A percentile compares a stretch with the other conserved stretches of the same genome.
phyloP scores from a whole-genome alignment of 2,329 filamentous ascomycete species.

The Ascochyta koolunga region DNA sequence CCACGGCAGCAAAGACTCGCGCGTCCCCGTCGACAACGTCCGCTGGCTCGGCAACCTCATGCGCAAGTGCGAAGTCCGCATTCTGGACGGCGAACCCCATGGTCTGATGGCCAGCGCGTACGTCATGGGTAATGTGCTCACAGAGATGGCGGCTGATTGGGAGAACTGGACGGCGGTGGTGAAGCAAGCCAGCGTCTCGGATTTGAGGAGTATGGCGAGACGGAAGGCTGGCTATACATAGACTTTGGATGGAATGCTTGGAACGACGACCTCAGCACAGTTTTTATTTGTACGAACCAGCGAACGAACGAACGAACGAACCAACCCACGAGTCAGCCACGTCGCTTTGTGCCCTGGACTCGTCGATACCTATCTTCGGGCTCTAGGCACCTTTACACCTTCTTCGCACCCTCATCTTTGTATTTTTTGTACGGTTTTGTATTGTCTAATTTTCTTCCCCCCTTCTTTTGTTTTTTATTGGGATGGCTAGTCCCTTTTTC shows the following conservation, averaged over 20 bases:
- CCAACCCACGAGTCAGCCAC: background rate
- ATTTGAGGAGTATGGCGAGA: conserved; percentile 15
- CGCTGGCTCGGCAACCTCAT: conserved; percentile 94
- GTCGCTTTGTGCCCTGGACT: too few relatives aligned
- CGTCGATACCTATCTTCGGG: too few relatives aligned
- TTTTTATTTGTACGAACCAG: background rate
- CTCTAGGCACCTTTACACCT: too few relatives aligned
- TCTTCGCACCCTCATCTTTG: too few relatives aligned
- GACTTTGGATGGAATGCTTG: background rate
- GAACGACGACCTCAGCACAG: too few relatives aligned
- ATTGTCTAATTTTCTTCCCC: too few relatives aligned
- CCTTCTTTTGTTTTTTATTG: too few relatives aligned
- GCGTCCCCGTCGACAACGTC: conserved; percentile 94
- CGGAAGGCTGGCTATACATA: background rate
- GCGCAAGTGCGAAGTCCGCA: conserved; percentile 87
- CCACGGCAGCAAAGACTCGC: conserved; percentile 86
- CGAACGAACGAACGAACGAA: background rate
- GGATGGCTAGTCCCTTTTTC: too few relatives aligned
- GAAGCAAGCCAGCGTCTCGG: conserved; percentile 9
- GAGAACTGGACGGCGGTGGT: conserved; percentile 48
- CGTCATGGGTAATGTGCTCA: conserved; percentile 93
- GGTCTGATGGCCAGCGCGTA: conserved; percentile 92
- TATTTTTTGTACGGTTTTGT: too few relatives aligned
- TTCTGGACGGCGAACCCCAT: conserved; percentile 90
- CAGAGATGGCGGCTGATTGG: conserved; percentile 94